Base-by-base conservation (phyloP, 176 grass and related monocot genomes). In the Carex scoparia region DNA sequence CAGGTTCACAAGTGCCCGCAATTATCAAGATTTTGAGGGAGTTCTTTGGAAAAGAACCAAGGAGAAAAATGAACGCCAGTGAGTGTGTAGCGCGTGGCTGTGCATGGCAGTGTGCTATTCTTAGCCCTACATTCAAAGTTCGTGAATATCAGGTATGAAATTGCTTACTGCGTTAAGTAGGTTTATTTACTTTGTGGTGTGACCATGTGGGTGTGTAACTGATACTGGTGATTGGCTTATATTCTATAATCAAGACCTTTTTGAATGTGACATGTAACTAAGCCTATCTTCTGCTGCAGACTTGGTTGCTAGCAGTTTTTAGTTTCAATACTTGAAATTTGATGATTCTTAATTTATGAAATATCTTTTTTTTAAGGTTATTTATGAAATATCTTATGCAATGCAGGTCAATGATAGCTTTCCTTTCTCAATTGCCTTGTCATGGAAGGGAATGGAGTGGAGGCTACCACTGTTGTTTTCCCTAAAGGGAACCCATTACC, bases 41-140 rank as follows among this genome's bases (percentile, higher is more conserved):
- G 35, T 94, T 90, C 54, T 97, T 97, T 23, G 90, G 94, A 7
- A 94, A 94, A 80, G 94, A 97, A 44, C 94, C 94, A n/a, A 90
- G 90, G 81, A 76, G 94, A 16, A 97, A 92, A 12, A 94, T 97
- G 92, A 97, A 97, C 74, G 89, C 94, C 4, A 97, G 94, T 6
- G 94, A 97, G 51, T 94, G 94, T 91, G 90, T 97, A 73, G 92
- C 92, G 0, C 27, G 94, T 12, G 90, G 94, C 42, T 94, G 94
- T 79, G 92, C 94, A n/a, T 88, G 92, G 35, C 75, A 97, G 35
- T 97, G 94, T n/a, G 92, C 94, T 30, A 94, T 97, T 11, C 94
- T 97, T 16, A 97, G 94, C 31, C 94, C 92, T 40, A 97, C 94
- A 3, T 97, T 97, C 48, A 97, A 97, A 97, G 94, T 97, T 54